A percentile compares a stretch with the other conserved stretches of the same genome.
Conservation (phyloP, 257 asterid genomes). For the Solanum etuberosum region DNA sequence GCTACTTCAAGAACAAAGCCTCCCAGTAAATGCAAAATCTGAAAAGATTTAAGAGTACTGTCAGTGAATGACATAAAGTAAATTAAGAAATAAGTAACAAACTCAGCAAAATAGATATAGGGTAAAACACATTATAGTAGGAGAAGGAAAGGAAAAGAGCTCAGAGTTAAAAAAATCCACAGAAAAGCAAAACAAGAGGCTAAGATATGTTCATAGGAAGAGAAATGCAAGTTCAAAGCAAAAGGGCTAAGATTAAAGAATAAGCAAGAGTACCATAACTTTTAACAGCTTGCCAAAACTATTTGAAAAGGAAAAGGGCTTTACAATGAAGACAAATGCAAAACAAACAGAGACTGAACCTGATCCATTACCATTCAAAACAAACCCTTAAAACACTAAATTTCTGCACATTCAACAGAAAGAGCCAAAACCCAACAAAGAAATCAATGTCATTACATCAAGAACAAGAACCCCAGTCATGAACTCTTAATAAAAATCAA, state of each 20-base stretch:
- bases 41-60: background rate
- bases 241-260: background rate
- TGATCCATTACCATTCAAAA: constrained; percentile 16
- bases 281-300: constrained; percentile 19
- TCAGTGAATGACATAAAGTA: background rate
- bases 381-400: constrained; percentile 10
- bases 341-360: constrained; percentile 17
- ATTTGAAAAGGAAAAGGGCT: constrained; percentile 12
- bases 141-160: background rate
- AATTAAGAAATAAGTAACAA: background rate
- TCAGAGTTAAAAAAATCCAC: background rate
- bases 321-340: constrained; percentile 17
- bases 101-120: background rate
- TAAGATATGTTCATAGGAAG: background rate
- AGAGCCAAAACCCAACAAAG: background rate
- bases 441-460: constrained; percentile 3
- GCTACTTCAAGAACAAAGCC: background rate
- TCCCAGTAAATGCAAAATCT: background rate
- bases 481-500: background rate
- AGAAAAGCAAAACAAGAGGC: background rate
- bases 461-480: background rate
- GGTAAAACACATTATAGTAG: background rate
- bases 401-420: background rate
- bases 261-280: background rate
- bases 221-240: background rate